These are phyloP conservation scores for Brassica balearica DNA, from an alignment of 441 rosid genomes.

Conservation along the genomic window DNA sequence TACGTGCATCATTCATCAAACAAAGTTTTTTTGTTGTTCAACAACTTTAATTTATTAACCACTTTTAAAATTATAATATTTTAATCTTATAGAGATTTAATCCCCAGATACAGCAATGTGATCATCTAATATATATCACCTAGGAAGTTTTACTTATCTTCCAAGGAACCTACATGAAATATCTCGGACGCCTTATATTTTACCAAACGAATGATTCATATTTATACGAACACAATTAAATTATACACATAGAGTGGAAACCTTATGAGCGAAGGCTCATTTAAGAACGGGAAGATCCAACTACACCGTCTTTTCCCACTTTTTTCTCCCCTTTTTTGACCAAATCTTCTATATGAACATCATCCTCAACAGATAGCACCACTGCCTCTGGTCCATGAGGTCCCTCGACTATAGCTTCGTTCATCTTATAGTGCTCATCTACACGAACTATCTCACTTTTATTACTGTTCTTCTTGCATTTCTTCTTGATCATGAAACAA, in stretches of 20 bases:
- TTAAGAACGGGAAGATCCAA: slow-evolving; percentile 26
- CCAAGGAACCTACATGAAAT: background rate
- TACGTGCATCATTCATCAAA: too few species aligned
- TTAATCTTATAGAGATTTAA: background rate
- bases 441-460: slow-evolving; percentile 51
- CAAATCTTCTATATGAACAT: slow-evolving; percentile 56
- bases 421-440: slow-evolving; percentile 70
- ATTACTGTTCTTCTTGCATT: slow-evolving; percentile 49
- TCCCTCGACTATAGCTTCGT: slow-evolving; percentile 63
- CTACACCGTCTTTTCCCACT: slow-evolving; percentile 41
- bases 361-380: slow-evolving; percentile 68
- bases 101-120: background rate
- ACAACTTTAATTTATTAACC: too few species aligned
- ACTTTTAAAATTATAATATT: too few species aligned
- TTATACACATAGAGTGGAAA: slow-evolving; percentile 1
- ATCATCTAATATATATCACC: background rate
- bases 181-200: slow-evolving; percentile 16
- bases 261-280: slow-evolving; percentile 14
- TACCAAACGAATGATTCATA: slow-evolving; percentile 27
- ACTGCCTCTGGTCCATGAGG: slow-evolving; percentile 60
- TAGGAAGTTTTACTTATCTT: background rate
- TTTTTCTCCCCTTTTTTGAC: slow-evolving; percentile 50
- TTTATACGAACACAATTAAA: slow-evolving; percentile 8
- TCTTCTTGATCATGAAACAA: slow-evolving; percentile 62
- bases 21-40: too few species aligned